phyloP scores from a whole-genome alignment of 208 protist genomes.

The Wallacemonas collosoma region DNA sequence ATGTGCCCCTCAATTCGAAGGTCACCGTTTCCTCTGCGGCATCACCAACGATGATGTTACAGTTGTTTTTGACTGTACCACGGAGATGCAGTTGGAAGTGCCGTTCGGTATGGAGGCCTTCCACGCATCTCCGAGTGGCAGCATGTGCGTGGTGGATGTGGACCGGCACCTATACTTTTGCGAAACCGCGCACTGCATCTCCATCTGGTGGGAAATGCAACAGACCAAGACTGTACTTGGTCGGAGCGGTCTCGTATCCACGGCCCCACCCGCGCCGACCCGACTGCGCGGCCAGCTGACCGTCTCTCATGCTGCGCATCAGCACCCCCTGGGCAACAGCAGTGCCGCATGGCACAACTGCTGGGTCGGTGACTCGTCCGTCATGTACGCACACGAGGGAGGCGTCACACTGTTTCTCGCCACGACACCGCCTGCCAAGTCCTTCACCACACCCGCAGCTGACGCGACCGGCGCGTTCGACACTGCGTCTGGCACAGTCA shows the following conservation, averaged over 20 bases:
- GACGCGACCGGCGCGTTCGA: no score
- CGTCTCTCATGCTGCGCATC: slow-evolving; percentile 15
- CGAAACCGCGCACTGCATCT: slow-evolving; percentile 25
- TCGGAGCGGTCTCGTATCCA: slow-evolving; percentile 1
- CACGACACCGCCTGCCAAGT: background rate
- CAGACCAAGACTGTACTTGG: slow-evolving; percentile 11
- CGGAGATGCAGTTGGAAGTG: slow-evolving; percentile 48
- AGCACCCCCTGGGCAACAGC: slow-evolving; percentile 41
- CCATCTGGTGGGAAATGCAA: slow-evolving; percentile 39
- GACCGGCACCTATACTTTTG: slow-evolving; percentile 43
- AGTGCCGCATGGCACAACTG: slow-evolving; percentile 52
- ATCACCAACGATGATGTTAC: slow-evolving; percentile 43
- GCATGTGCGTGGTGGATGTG: slow-evolving; percentile 46
- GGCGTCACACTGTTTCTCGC: slow-evolving; percentile 35
- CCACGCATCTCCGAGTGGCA: slow-evolving; percentile 51
- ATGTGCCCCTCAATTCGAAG: slow-evolving; percentile 48
- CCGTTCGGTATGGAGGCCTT: slow-evolving; percentile 58
- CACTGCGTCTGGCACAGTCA: background rate
- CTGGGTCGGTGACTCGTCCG: slow-evolving; percentile 45
- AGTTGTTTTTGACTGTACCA: slow-evolving; percentile 55
- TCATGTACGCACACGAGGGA: slow-evolving; percentile 43
- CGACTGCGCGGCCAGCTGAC: slow-evolving; percentile 31
- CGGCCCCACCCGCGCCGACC: slow-evolving; percentile 21
- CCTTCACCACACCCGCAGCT: no score
- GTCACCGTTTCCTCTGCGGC: slow-evolving; percentile 58